These are phyloP conservation scores for Tetrapisispora arboricola DNA, from an alignment of 805 yeast genomes.

Conservation along the genomic window DNA sequence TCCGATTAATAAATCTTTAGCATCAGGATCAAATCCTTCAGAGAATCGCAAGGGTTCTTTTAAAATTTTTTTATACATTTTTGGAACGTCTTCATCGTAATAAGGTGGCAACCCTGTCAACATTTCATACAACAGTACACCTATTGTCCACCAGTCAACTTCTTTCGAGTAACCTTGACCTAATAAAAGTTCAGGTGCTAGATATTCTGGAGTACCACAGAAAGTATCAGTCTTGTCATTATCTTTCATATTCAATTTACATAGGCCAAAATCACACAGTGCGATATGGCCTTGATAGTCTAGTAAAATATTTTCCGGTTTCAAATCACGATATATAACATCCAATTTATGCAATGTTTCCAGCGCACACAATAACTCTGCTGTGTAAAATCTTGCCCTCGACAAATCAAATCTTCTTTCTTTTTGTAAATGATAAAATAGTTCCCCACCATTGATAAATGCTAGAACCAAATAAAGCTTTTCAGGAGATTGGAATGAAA, in stretches of 20 bases:
- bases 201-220: conserved; percentile 94
- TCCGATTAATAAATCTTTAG: conserved; percentile 63
- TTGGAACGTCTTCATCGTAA: conserved; percentile 82
- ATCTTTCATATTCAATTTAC: conserved; percentile 86
- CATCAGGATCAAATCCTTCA: conserved; percentile 70
- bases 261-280: conserved; percentile 88
- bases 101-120: conserved; percentile 93
- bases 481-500: conserved; percentile 87
- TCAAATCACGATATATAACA: conserved; percentile 87
- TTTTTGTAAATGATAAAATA: conserved; percentile 83
- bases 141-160: conserved; percentile 98
- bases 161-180: conserved; percentile 90
- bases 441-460: conserved; percentile 91
- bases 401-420: conserved; percentile 81
- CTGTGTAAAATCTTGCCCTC: conserved; percentile 83
- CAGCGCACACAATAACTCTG: conserved; percentile 83
- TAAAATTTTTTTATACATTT: conserved; percentile 86
- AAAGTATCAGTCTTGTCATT: conserved; percentile 83
- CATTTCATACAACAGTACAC: conserved; percentile 91
- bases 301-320: conserved; percentile 86
- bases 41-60: conserved; percentile 85
- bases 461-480: conserved; percentile 81
- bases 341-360: conserved; percentile 83
- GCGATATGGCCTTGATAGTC: conserved; percentile 97
- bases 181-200: conserved; percentile 84